phyloP scores from a whole-genome alignment of 2,329 filamentous ascomycete genomes.

The Colletotrichum shisoi region DNA sequence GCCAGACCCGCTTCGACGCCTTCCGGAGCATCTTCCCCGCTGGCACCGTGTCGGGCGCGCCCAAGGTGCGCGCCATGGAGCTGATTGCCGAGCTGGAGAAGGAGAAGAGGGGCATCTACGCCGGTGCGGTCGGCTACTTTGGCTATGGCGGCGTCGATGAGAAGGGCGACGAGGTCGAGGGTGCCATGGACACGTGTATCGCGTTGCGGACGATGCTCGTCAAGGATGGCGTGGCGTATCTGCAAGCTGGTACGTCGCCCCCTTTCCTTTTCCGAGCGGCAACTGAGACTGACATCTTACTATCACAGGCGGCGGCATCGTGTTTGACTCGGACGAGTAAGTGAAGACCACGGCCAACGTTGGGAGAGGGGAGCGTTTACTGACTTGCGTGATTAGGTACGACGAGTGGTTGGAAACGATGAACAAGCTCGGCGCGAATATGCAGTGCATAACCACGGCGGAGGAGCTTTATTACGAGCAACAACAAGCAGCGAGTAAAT shows the following conservation, averaged over 20 bases:
- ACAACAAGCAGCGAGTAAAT: slow-evolving; percentile 41
- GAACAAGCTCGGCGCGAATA: slow-evolving; percentile 93
- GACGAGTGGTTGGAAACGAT: slow-evolving; percentile 94
- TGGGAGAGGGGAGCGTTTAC: background rate
- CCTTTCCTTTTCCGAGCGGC: background rate
- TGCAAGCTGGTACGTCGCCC: slow-evolving; percentile 71
- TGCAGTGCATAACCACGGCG: slow-evolving; percentile 84
- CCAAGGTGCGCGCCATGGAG: slow-evolving; percentile 97
- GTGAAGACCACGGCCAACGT: background rate
- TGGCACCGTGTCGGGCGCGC: slow-evolving; percentile 92
- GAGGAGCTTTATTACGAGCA: slow-evolving; percentile 68
- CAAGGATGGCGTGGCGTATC: slow-evolving; percentile 88
- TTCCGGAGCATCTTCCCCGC: slow-evolving; percentile 97
- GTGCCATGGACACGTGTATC: slow-evolving; percentile 89
- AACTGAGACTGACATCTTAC: slow-evolving; percentile 12
- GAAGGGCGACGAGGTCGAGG: slow-evolving; percentile 71
- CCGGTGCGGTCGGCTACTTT: slow-evolving; percentile 96
- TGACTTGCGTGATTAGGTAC: slow-evolving; percentile 53
- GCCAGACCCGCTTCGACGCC: slow-evolving; percentile 90
- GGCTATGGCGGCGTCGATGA: slow-evolving; percentile 78
- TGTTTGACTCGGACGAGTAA: slow-evolving; percentile 84
- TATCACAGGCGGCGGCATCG: slow-evolving; percentile 77
- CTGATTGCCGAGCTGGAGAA: slow-evolving; percentile 91
- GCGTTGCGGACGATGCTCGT: slow-evolving; percentile 90
- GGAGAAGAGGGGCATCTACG: slow-evolving; percentile 95